Evolutionary conservation across 2,329 filamentous ascomycete species (phyloP).

Genomic region (Trematosphaeria pertusa): DNA sequence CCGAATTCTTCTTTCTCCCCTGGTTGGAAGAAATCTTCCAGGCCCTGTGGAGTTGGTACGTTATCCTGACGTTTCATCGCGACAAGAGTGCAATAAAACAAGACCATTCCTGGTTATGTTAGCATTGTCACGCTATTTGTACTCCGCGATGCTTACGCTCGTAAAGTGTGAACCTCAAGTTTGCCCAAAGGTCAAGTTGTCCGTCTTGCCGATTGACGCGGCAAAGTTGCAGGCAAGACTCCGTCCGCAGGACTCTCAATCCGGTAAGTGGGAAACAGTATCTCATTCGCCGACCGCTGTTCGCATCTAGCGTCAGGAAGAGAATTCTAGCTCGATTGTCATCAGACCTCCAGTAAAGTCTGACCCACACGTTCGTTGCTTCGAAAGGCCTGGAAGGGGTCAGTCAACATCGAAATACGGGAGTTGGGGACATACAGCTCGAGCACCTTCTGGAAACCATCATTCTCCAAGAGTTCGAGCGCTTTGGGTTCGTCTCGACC

Average conservation of each 20-base stretch:
- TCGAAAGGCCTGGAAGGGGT: constrained; percentile 53
- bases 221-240: constrained; percentile 51
- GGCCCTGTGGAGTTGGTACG: constrained; percentile 45
- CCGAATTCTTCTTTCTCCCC: constrained; percentile 56
- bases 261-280: constrained; percentile 61
- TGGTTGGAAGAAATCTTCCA: constrained; percentile 59
- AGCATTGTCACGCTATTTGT: constrained; percentile 1
- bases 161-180: constrained; percentile 61
- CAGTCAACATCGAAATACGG: neutral
- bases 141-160: constrained; percentile 53
- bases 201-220: constrained; percentile 49
- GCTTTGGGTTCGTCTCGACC: constrained; percentile 45
- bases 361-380: constrained; percentile 53
- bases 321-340: constrained; percentile 63
- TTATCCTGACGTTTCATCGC: constrained; percentile 65
- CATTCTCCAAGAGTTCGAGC: constrained; percentile 42
- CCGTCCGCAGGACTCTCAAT: constrained; percentile 50
- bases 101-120: constrained; percentile 57
- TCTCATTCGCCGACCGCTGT: constrained; percentile 48
- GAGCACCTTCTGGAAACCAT: constrained; percentile 51
- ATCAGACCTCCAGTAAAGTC: constrained; percentile 59
- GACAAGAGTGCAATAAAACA: constrained; percentile 64
- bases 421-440: constrained; percentile 38
- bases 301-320: constrained; percentile 54
- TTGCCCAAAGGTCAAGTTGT: constrained; percentile 59